phyloP scores from a whole-genome alignment of 73 alveolate species.

The Halteria grandinella region DNA sequence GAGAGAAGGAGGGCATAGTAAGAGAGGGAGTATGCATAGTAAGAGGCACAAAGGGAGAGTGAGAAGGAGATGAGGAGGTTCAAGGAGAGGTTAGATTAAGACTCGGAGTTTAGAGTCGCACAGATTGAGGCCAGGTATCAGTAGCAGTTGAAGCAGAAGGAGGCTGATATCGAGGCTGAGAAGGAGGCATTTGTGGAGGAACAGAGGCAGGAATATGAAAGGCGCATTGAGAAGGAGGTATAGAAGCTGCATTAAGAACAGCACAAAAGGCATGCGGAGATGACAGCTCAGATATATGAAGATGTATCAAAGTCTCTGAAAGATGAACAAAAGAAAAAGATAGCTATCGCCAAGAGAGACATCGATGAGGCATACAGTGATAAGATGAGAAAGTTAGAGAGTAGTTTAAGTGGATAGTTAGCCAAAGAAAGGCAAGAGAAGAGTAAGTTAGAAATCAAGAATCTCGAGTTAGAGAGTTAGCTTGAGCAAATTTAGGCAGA shows the following conservation, averaged over 20 bases:
- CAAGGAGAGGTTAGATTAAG: constrained; percentile 16
- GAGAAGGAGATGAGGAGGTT: constrained; percentile 11
- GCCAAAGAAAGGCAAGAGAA: constrained; percentile 44
- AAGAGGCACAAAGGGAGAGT: neutral
- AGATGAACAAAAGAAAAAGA: constrained; percentile 30
- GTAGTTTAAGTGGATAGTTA: neutral
- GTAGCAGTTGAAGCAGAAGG: neutral
- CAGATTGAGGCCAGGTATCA: neutral
- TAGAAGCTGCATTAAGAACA: constrained; percentile 17
- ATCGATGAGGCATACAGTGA: constrained; percentile 6
- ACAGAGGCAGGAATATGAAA: constrained; percentile 6
- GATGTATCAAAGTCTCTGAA: constrained; percentile 31
- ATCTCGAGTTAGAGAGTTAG: constrained; percentile 11
- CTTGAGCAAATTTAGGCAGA: constrained; percentile 9
- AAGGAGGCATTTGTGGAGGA: neutral
- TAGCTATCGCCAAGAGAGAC: neutral
- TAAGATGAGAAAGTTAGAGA: constrained; percentile 15
- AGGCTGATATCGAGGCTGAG: neutral
- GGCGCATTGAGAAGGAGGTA: neutral
- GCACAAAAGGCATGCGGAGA: constrained; percentile 25
- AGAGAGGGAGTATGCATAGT: constrained; percentile 23
- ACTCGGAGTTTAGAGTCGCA: constrained; percentile 12
- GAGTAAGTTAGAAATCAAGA: constrained; percentile 12
- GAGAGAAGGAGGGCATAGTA: constrained; percentile 1
- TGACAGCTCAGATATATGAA: constrained; percentile 13